These are phyloP conservation scores for Daldinia concentrica DNA, from an alignment of 495 filamentous ascomycete genomes.

Conservation along the genomic window DNA sequence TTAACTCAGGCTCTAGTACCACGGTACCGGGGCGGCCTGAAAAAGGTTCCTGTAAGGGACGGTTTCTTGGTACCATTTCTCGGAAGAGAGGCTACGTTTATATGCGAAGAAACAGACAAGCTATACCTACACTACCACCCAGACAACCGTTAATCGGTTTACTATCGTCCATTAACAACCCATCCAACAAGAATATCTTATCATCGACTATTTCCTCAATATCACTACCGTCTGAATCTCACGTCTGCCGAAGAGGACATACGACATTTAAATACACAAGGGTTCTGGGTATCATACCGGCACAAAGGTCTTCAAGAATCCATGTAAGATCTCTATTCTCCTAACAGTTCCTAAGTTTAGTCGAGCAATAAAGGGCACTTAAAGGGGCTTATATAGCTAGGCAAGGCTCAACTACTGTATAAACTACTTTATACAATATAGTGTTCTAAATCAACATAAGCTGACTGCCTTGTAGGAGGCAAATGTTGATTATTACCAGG, in stretches of 20 bases:
- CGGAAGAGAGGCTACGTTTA: background rate
- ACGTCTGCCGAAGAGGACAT: background rate
- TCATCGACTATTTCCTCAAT: background rate
- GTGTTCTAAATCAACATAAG: background rate
- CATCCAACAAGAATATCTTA: background rate
- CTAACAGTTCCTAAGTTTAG: background rate
- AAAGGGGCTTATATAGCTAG: background rate
- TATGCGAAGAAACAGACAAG: background rate
- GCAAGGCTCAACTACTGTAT: background rate
- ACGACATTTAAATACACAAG: background rate
- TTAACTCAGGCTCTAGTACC: background rate
- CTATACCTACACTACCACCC: background rate
- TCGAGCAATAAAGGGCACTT: background rate
- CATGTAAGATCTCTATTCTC: background rate
- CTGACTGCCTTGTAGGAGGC: background rate
- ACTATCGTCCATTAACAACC: background rate
- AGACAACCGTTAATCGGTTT: background rate
- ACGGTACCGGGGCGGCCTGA: background rate
- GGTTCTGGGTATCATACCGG: background rate
- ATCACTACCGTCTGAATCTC: background rate
- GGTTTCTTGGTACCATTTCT: background rate
- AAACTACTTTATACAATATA: background rate
- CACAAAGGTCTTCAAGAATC: constrained; percentile 4
- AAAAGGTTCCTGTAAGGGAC: background rate
- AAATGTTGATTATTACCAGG: background rate